Evolutionary conservation across 495 filamentous ascomycete species (phyloP).

Genomic region (Immersiella caudata): DNA sequence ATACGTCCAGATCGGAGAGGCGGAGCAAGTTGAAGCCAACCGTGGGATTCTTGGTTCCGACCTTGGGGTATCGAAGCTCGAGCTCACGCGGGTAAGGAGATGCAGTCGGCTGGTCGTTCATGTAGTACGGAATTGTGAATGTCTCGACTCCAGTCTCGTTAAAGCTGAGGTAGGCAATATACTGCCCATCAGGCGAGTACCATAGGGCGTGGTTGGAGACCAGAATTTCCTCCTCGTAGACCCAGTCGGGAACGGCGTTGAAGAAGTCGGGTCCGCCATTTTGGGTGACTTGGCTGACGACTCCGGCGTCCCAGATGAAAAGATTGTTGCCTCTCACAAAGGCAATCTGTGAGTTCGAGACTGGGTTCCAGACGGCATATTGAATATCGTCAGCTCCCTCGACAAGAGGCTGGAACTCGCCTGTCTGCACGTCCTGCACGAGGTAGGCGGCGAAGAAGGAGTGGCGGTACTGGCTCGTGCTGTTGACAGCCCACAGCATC

Average conservation of each 20-base stretch:
- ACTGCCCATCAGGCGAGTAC: conserved; percentile 61
- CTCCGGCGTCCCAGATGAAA: conserved; percentile 53
- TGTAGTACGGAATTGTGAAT: conserved; percentile 61
- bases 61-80: conserved; percentile 60
- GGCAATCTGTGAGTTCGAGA: conserved; percentile 50
- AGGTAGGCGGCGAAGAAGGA: conserved; percentile 62
- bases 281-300: conserved; percentile 52
- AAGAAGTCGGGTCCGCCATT: conserved; percentile 59
- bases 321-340: conserved; percentile 61
- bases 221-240: conserved; percentile 65
- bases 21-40: conserved; percentile 53
- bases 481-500: conserved; percentile 57
- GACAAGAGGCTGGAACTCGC: conserved; percentile 47
- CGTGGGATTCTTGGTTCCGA: conserved; percentile 59
- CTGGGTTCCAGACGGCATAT: conserved; percentile 54
- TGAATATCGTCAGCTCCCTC: conserved; percentile 56
- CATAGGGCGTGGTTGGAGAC: conserved; percentile 53
- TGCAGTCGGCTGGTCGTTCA: conserved; percentile 49
- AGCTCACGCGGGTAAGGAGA: conserved; percentile 56
- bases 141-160: conserved; percentile 62
- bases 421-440: conserved; percentile 52
- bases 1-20: conserved; percentile 38
- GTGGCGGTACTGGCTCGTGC: conserved; percentile 60
- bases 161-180: conserved; percentile 59
- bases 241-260: conserved; percentile 64